Evolutionary conservation across 352 stramenopile species (phyloP).

Genomic region (Pythium scleroteichum): DNA sequence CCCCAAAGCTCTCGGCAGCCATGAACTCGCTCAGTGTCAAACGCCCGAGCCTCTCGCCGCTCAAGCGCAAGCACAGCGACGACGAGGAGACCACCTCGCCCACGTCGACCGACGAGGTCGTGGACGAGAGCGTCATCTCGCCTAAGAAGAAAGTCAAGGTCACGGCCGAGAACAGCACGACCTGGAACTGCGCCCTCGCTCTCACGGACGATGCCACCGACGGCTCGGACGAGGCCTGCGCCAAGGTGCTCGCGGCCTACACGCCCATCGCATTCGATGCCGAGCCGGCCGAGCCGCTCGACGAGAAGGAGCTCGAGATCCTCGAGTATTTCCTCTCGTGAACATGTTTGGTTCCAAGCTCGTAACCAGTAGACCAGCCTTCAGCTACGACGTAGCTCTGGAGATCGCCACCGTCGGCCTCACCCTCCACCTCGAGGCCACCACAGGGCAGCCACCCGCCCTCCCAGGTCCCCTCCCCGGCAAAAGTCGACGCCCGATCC

Average conservation of each 20-base stretch:
- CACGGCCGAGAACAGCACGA: not conserved
- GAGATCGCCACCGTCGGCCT: not conserved
- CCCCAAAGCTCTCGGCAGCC: slow-evolving; percentile 26
- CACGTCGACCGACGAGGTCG: slow-evolving; percentile 14
- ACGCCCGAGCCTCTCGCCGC: slow-evolving; percentile 38
- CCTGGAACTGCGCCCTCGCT: slow-evolving; percentile 8
- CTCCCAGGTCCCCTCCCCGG: too few relatives aligned
- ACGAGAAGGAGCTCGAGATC: slow-evolving; percentile 22
- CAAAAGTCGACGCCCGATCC: too few relatives aligned
- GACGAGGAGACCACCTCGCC: slow-evolving; percentile 20
- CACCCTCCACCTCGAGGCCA: not conserved
- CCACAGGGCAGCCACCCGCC: not conserved
- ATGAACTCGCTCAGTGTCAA: slow-evolving; percentile 36
- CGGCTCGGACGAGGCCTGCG: slow-evolving; percentile 22
- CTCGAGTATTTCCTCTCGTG: slow-evolving; percentile 26
- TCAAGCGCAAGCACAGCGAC: slow-evolving; percentile 53
- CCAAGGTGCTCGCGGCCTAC: slow-evolving; percentile 22
- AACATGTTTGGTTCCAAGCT: not conserved
- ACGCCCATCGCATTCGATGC: slow-evolving; percentile 6
- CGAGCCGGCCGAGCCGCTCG: slow-evolving; percentile 3
- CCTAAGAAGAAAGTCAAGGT: slow-evolving; percentile 23
- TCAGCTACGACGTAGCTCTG: not conserved
- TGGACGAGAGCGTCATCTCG: slow-evolving; percentile 18
- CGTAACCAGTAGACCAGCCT: not conserved
- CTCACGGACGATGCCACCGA: slow-evolving; percentile 16